Conservation (phyloP, 371 early-diverging fungal species). For the Choanephora cucurbitarum region DNA sequence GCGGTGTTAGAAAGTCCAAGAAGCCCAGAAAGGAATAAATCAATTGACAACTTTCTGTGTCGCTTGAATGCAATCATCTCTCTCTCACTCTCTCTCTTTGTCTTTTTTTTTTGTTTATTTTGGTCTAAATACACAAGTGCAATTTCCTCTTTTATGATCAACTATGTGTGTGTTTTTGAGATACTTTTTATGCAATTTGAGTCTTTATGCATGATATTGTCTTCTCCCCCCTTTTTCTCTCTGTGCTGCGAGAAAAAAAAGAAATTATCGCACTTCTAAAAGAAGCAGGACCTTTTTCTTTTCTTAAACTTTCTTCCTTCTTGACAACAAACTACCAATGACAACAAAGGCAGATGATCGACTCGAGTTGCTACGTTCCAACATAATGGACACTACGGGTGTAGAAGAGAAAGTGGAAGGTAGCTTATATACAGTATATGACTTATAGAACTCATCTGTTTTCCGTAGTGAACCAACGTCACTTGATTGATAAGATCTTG, state of each 20-base stretch:
- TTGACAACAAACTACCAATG: not conserved
- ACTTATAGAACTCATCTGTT: constrained; percentile 2
- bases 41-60: not conserved
- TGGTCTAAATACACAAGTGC: too few species aligned
- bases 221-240: too few species aligned
- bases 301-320: too few species aligned
- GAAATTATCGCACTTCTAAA: too few species aligned
- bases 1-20: constrained; percentile 97
- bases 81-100: not conserved
- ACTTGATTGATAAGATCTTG: constrained; percentile 91
- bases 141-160: too few species aligned
- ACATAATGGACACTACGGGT: constrained; percentile 49
- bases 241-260: not conserved
- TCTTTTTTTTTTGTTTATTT: not conserved
- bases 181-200: too few species aligned
- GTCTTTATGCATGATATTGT: too few species aligned
- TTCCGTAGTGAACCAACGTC: constrained; percentile 80
- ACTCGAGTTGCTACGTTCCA: constrained; percentile 41
- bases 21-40: constrained; percentile 62
- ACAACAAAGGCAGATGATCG: constrained; percentile 12
- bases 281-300: too few species aligned
- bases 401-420: constrained; percentile 67
- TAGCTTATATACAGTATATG: constrained; percentile 12
- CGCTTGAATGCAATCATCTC: too few species aligned
- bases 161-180: too few species aligned